Evolutionary conservation across 148 eudicot species (phyloP), one percentile per base, ranked within the genome.

Genomic region (Diospyros lotus): DNA sequence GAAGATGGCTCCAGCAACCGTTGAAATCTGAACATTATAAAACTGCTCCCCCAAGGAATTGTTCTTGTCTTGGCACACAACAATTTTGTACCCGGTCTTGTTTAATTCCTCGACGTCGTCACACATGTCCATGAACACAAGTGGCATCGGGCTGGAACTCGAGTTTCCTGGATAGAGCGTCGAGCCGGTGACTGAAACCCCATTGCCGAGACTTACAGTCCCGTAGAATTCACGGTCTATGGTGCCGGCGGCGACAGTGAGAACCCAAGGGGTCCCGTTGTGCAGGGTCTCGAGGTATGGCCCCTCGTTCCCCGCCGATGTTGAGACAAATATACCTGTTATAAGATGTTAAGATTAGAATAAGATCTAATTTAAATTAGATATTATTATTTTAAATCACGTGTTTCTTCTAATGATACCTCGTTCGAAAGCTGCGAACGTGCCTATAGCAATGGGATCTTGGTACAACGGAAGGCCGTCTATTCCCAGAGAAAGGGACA

Each of bases 241-340:
- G 42, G 91, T 86, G 64, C 94, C 83, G 4, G 94, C 87, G 1
- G 86, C 86, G 2, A 86, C 83, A 0, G 84, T 82, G 15, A 88
- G 28, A 0, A 65, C 87, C 94, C 91, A 90, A 0, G 94, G 94
- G 3, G 80, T 79, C 45, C 87, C 89, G 28, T 86, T 86, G 43
- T 83, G 89, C 44, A 88, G 71, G 2, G 83, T 68, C 14, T 69
- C 84, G 4, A 78, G 52, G 2, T 6, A 4, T 1, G 91, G 89
- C 10, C 91, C 94, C 0, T 61, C 66, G 15, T 89, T 89, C 38
- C 94, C 94, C 2, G 88, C 89, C 4, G 91, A 84, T 0, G 83
- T 58, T 4, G 89, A 75, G 9, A 90, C 86, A 0, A 90, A 72
- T 0, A 90, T 70, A 0, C 91, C 28, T 28, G 28, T 28, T 28